Conservation (phyloP, 2,329 filamentous ascomycete genomes). For the Talaromyces islandicus region DNA sequence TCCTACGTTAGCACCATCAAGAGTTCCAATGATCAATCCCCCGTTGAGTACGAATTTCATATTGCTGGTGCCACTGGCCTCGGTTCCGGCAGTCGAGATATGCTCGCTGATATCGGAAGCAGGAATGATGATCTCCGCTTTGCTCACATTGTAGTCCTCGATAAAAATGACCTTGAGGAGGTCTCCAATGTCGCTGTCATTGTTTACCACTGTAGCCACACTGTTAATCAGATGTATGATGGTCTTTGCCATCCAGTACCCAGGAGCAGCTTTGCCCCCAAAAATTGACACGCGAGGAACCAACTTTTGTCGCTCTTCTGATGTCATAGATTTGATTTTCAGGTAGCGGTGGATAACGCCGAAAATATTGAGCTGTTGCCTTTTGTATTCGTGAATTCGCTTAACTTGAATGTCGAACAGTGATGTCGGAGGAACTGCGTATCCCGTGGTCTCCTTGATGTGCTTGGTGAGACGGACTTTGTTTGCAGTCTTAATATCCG, state of each 20-base stretch:
- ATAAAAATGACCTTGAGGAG: conserved; percentile 95
- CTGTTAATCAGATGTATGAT: conserved; percentile 95
- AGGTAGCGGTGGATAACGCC: conserved; percentile 95
- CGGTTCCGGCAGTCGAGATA: conserved; percentile 95
- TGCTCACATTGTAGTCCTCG: conserved; percentile 98
- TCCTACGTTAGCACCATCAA: conserved; percentile 91
- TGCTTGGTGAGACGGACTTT: conserved; percentile 88
- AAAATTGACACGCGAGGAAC: conserved; percentile 90
- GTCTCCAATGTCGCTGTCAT: conserved; percentile 85
- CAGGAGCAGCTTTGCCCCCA: conserved; percentile 93
- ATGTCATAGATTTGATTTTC: conserved; percentile 74
- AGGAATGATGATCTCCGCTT: conserved; percentile 92
- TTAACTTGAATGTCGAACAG: conserved; percentile 98
- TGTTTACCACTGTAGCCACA: conserved; percentile 85
- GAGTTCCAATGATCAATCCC: conserved; percentile 94
- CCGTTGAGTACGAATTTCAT: conserved; percentile 99
- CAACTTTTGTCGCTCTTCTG: conserved; percentile 80
- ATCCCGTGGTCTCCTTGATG: conserved; percentile 74
- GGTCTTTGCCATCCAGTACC: conserved; percentile 99
- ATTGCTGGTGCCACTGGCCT: conserved; percentile 84
- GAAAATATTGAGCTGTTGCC: conserved; percentile 98
- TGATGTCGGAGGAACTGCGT: conserved; percentile 78
- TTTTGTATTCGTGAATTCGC: conserved; percentile 98
- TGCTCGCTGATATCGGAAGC: conserved; percentile 97
- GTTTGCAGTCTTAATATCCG: conserved; percentile 93